Conservation (phyloP, 1,139 yeast genomes). For the Geotrichum fermentans region DNA sequence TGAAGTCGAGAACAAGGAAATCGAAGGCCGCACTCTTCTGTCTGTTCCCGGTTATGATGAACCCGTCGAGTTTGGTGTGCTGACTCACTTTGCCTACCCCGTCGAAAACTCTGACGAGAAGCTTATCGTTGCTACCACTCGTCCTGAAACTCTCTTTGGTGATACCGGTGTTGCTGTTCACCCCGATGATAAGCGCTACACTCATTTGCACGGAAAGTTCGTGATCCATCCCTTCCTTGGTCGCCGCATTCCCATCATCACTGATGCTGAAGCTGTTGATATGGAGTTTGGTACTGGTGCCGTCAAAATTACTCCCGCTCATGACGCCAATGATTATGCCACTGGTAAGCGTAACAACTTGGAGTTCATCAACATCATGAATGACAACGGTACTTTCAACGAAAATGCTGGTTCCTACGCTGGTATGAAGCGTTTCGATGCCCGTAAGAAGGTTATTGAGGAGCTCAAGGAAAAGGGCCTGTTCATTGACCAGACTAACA, state of each 20-base stretch:
- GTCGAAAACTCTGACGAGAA: slow-evolving; percentile 87
- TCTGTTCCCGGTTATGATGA: slow-evolving; percentile 87
- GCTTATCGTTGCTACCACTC: slow-evolving; percentile 90
- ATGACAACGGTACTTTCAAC: slow-evolving; percentile 87
- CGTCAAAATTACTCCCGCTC: slow-evolving; percentile 97
- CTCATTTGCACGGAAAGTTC: slow-evolving; percentile 88
- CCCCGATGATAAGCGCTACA: slow-evolving; percentile 89
- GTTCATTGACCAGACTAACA: slow-evolving; percentile 78
- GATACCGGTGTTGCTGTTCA: slow-evolving; percentile 97
- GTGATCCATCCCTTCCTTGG: slow-evolving; percentile 87
- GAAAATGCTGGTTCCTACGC: slow-evolving; percentile 85
- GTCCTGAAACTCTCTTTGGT: slow-evolving; percentile 98
- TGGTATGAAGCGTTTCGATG: slow-evolving; percentile 92
- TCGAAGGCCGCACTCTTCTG: slow-evolving; percentile 74
- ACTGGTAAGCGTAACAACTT: slow-evolving; percentile 92
- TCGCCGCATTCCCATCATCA: slow-evolving; percentile 78
- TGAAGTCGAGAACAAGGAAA: slow-evolving; percentile 90
- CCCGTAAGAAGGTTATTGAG: slow-evolving; percentile 80
- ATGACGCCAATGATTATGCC: slow-evolving; percentile 92
- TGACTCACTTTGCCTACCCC: slow-evolving; percentile 88
- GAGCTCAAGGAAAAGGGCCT: slow-evolving; percentile 70
- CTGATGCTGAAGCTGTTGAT: slow-evolving; percentile 91
- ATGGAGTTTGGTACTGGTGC: slow-evolving; percentile 99
- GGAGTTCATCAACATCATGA: slow-evolving; percentile 82
- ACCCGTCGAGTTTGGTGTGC: slow-evolving; percentile 91